phyloP scores from a whole-genome alignment of 148 eudicot species.

The Rheum nobile region DNA sequence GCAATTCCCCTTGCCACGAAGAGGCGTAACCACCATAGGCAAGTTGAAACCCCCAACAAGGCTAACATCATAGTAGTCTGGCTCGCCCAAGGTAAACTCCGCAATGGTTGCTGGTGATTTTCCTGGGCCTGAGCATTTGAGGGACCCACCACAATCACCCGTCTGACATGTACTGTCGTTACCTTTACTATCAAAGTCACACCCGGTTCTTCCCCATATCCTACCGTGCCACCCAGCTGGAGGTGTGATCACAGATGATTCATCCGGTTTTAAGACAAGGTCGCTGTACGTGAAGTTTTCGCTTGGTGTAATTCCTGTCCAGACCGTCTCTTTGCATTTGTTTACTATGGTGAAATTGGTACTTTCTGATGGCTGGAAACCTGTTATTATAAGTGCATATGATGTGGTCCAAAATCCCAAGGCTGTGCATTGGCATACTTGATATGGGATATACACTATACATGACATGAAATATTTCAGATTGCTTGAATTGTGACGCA shows the following conservation, averaged over 20 bases:
- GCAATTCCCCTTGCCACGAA: constrained; percentile 61
- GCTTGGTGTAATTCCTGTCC: constrained; percentile 58
- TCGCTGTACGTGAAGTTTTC: constrained; percentile 41
- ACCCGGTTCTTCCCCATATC: constrained; percentile 68
- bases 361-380: not conserved
- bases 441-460: no score
- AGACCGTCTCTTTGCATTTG: constrained; percentile 51
- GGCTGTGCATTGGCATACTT: no score
- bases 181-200: constrained; percentile 42
- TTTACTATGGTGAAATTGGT: constrained; percentile 36
- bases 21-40: constrained; percentile 44
- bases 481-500: not conserved
- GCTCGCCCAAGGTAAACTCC: constrained; percentile 55
- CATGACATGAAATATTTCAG: not conserved
- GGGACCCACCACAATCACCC: constrained; percentile 53
- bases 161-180: constrained; percentile 38
- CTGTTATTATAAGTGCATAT: not conserved
- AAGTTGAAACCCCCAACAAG: constrained; percentile 85
- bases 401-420: no score
- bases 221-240: constrained; percentile 54
- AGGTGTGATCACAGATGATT: constrained; percentile 31
- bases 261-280: constrained; percentile 28
- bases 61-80: constrained; percentile 79
- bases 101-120: constrained; percentile 50
- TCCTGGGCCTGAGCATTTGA: constrained; percentile 37